phyloP scores from a whole-genome alignment of 148 eudicot species.

The Rhododendron williamsianum region DNA sequence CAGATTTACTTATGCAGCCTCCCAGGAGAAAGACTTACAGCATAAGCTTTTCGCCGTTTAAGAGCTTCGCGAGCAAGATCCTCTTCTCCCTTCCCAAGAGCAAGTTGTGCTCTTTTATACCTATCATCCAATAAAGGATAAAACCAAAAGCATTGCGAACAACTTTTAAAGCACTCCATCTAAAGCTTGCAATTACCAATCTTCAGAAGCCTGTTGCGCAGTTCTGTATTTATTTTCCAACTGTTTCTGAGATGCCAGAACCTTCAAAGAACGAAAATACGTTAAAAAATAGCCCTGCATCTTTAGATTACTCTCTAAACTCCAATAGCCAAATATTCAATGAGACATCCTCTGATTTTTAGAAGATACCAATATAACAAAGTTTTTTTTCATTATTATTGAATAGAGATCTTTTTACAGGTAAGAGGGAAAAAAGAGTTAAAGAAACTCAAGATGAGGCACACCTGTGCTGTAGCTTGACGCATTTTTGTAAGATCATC shows the following conservation, averaged over 20 bases:
- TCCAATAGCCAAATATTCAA: not conserved
- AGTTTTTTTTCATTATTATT: too few species aligned
- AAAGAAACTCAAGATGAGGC: slow-evolving; percentile 8
- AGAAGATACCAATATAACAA: not conserved
- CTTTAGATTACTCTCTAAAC: slow-evolving; percentile 8
- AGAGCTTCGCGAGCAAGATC: slow-evolving; percentile 99
- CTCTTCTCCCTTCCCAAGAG: slow-evolving; percentile 90
- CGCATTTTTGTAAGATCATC: slow-evolving; percentile 93
- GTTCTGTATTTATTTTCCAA: slow-evolving; percentile 82
- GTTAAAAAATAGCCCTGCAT: not conserved
- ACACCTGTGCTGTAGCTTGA: slow-evolving; percentile 94
- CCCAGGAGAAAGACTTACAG: slow-evolving; percentile 47
- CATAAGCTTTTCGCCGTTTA: slow-evolving; percentile 87
- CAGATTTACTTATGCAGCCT: not conserved
- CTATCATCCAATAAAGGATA: slow-evolving; percentile 32
- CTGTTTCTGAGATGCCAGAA: slow-evolving; percentile 96
- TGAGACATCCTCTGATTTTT: not conserved
- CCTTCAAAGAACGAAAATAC: slow-evolving; percentile 41
- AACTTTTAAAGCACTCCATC: not conserved
- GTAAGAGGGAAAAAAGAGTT: not conserved
- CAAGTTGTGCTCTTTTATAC: slow-evolving; percentile 91
- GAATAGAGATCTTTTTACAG: not conserved
- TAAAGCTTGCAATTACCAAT: slow-evolving; percentile 54
- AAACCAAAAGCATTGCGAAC: slow-evolving; percentile 8
- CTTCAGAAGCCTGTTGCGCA: slow-evolving; percentile 86